Conservation (phyloP, 208 protist genomes). For the Spongospora subterranea region DNA sequence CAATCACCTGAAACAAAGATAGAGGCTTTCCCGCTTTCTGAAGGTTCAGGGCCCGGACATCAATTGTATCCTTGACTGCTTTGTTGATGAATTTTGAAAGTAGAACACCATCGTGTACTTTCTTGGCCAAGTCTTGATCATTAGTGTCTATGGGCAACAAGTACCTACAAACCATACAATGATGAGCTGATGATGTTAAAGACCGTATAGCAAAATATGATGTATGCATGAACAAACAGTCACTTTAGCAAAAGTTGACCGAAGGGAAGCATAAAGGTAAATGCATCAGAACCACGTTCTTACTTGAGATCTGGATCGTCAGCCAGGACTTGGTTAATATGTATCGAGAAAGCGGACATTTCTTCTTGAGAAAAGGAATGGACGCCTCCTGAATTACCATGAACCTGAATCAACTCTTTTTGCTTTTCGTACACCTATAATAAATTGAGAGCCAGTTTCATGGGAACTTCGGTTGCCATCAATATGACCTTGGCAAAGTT, state of each 20-base stretch:
- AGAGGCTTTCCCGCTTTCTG: slow-evolving; percentile 57
- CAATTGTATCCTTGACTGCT: slow-evolving; percentile 67
- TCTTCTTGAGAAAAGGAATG: slow-evolving; percentile 69
- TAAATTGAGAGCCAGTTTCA: not conserved
- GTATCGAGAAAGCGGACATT: slow-evolving; percentile 66
- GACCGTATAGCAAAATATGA: no score
- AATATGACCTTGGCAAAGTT: slow-evolving; percentile 59
- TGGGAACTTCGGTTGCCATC: not conserved
- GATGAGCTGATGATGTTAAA: no score
- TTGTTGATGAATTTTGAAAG: slow-evolving; percentile 71
- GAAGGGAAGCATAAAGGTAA: no score
- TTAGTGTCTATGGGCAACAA: slow-evolving; percentile 61
- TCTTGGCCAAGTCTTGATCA: slow-evolving; percentile 53
- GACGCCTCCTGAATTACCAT: slow-evolving; percentile 59
- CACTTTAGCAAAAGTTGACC: no score
- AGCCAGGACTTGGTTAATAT: slow-evolving; percentile 64
- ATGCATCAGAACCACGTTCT: no score
- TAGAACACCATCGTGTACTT: slow-evolving; percentile 68
- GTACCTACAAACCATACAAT: not conserved
- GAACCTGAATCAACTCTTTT: slow-evolving; percentile 61
- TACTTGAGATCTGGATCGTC: slow-evolving; percentile 66
- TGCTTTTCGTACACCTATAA: slow-evolving; percentile 56
- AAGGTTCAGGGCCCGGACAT: slow-evolving; percentile 69
- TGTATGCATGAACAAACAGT: not conserved
- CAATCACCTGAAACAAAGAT: slow-evolving; percentile 64